Evolutionary conservation across 1,284 basidiomycete genomes (phyloP), one percentile per base, ranked within the genome.

Genomic region (Boletellus sp.): DNA sequence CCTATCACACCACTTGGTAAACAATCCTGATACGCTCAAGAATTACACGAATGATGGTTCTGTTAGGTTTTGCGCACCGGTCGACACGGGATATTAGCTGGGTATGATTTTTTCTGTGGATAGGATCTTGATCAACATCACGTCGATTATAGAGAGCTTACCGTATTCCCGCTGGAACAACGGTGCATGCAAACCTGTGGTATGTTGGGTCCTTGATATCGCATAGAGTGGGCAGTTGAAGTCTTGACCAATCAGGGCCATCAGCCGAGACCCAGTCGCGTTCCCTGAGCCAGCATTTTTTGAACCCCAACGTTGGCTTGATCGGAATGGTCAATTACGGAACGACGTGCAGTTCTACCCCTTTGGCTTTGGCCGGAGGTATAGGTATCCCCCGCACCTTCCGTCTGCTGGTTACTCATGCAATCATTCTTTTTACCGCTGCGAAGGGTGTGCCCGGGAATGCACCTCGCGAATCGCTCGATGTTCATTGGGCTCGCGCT

Each of bases 361-460:
- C 10, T 86, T 81, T 58, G 82, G 84, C 0, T 85, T 83, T 56
- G 83, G 83, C 8, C 67, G 82, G 48, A 70, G 81, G 79, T 79
- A 47, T 16, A 65, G 43, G 10, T 22, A 18, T 24, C 5, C 2
- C 5, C 22, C 32, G 1, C 33, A 8, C 26, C 44, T 13, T 11
- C 16, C 16, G n/a, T 36, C 8, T 32, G 11, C 30, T 15, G 30
- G 13, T 32, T 6, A 15, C 30, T 32, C 30, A 32, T 6, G 12
- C 30, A 8, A 32, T 32, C 30, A 32, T 15, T 13, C 26, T 26
- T 8, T 38, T 11, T 24, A 11, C 10, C 2, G 13, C 0, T 16
- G 16, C 6, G 6, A 39, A 68, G 67, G 33, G 40, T 58, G 2
- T 65, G 64, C 15, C 57, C 65, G 2, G 64, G 62, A 10, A 51